Conservation (phyloP, 768 basidiomycete genomes). For the Leucocoprinus leucothites region DNA sequence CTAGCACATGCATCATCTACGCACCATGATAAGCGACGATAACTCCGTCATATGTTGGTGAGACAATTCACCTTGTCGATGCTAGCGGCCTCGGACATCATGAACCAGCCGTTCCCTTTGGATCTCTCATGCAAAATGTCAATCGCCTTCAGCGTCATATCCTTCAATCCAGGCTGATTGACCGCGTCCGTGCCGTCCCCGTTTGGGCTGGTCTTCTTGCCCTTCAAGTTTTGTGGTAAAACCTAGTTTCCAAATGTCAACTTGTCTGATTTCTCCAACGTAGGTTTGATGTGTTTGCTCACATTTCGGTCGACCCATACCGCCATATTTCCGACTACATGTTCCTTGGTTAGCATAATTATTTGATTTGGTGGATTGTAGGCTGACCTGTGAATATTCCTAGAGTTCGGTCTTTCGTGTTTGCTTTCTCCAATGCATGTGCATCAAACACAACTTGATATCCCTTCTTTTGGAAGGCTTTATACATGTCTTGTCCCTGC, state of each 20-base stretch:
- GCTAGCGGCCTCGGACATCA: slow-evolving; percentile 47
- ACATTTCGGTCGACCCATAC: slow-evolving; percentile 44
- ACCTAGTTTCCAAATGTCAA: slow-evolving; percentile 19
- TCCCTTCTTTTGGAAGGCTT: slow-evolving; percentile 35
- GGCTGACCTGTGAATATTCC: slow-evolving; percentile 40
- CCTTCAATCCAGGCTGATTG: slow-evolving; percentile 45
- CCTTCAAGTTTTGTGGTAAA: slow-evolving; percentile 32
- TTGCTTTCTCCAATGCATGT: slow-evolving; percentile 27
- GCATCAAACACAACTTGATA: slow-evolving; percentile 40
- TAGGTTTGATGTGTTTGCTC: background rate
- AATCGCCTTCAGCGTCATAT: slow-evolving; percentile 46
- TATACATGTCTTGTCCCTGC: slow-evolving; percentile 33
- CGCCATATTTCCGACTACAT: slow-evolving; percentile 24
- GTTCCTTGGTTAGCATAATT: background rate
- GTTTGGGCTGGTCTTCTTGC: slow-evolving; percentile 34
- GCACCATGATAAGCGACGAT: too few relatives aligned
- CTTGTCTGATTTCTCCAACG: too few relatives aligned
- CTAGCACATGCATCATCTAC: slow-evolving; percentile 44
- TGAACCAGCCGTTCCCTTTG: slow-evolving; percentile 40
- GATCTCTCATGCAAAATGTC: slow-evolving; percentile 38
- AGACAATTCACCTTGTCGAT: slow-evolving; percentile 30
- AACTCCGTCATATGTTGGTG: too few relatives aligned
- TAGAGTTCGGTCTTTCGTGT: slow-evolving; percentile 33
- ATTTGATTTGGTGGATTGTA: too few relatives aligned
- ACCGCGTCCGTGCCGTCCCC: slow-evolving; percentile 40